Evolutionary conservation across 768 basidiomycete species (phyloP).

Genomic region (Crucibulum laeve): DNA sequence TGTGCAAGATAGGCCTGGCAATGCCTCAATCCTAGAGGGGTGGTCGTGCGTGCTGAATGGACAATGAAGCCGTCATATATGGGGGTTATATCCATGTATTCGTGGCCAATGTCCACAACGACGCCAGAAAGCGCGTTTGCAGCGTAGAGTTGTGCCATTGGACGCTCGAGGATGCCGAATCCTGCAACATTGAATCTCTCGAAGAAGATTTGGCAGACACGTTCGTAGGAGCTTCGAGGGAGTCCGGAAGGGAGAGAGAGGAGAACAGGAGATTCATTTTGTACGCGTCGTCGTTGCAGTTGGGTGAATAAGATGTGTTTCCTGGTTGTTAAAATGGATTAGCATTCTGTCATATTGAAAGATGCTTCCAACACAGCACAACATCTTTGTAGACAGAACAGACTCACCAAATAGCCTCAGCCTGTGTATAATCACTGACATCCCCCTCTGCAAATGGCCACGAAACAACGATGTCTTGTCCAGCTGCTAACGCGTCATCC

Average conservation of each 20-base stretch:
- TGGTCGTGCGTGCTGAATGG: slow-evolving; percentile 47
- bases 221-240: slow-evolving; percentile 64
- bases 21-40: slow-evolving; percentile 63
- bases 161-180: slow-evolving; percentile 75
- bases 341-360: no score
- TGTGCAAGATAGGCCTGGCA: slow-evolving; percentile 76
- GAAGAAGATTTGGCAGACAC: slow-evolving; percentile 81
- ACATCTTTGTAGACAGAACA: not conserved
- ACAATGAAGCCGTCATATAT: slow-evolving; percentile 71
- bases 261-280: slow-evolving; percentile 85
- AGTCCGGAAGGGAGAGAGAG: slow-evolving; percentile 66
- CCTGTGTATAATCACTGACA: slow-evolving; percentile 76
- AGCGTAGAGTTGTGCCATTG: slow-evolving; percentile 81
- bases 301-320: slow-evolving; percentile 77
- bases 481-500: slow-evolving; percentile 73
- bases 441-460: slow-evolving; percentile 81
- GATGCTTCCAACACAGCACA: slow-evolving; percentile 5
- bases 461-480: slow-evolving; percentile 68
- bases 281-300: slow-evolving; percentile 72
- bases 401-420: slow-evolving; percentile 84
- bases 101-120: slow-evolving; percentile 77
- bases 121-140: slow-evolving; percentile 68
- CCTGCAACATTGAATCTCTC: slow-evolving; percentile 90
- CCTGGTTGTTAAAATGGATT: slow-evolving; percentile 57
- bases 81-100: slow-evolving; percentile 73